Evolutionary conservation across 345 rosid genomes (phyloP).

Genomic region (Brassica carinata): DNA sequence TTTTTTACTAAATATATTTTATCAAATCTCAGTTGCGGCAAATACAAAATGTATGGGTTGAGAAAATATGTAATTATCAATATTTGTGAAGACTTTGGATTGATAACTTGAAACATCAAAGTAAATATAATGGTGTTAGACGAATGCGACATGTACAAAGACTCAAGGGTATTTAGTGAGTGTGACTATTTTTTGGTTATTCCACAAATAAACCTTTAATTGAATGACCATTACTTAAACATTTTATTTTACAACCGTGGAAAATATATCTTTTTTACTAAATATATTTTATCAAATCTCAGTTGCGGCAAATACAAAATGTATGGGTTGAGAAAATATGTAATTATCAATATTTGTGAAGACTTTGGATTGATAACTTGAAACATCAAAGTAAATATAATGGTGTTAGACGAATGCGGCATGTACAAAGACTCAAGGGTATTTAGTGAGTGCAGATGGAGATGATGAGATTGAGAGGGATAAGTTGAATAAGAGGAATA

Average conservation of each 20-base stretch:
- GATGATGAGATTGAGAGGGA: background rate
- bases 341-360: background rate
- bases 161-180: background rate
- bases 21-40: background rate
- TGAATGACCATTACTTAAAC: too few species aligned
- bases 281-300: background rate
- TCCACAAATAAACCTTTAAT: too few species aligned
- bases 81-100: background rate
- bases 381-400: background rate
- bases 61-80: background rate
- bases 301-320: background rate
- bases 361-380: background rate
- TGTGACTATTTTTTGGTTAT: too few species aligned
- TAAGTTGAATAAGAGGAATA: background rate
- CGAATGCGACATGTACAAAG: background rate
- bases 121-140: background rate
- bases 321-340: background rate
- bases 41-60: background rate
- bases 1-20: background rate
- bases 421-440: background rate
- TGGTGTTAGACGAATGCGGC: background rate
- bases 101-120: background rate
- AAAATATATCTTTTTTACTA: too few species aligned
- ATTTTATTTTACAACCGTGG: too few species aligned
- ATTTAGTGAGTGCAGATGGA: background rate